Evolutionary conservation across 2,329 filamentous ascomycete species (phyloP).

Genomic region (Trichoderma polysporum): DNA sequence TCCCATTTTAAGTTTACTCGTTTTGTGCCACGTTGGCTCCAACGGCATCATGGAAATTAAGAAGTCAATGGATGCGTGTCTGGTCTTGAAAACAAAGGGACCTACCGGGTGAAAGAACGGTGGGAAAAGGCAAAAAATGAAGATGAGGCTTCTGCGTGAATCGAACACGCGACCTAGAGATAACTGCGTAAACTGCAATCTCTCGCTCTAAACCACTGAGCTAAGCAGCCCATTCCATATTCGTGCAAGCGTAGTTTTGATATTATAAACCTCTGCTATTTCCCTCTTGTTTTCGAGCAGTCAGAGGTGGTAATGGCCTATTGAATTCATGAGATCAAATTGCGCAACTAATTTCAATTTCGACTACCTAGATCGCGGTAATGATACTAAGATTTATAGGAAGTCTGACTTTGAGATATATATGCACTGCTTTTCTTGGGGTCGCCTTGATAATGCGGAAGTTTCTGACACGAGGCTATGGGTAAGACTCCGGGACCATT

Average conservation of each 20-base stretch:
- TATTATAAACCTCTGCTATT: background rate
- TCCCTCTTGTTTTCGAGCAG: no score
- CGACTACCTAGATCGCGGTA: no score
- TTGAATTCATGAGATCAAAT: background rate
- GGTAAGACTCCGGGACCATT: no score
- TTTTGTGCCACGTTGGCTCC: background rate
- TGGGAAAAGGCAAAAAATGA: background rate
- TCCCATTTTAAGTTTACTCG: background rate
- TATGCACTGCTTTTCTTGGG: no score
- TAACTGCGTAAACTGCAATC: conserved; percentile 22
- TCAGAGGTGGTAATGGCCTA: background rate
- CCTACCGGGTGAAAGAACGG: no score
- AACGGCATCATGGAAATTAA: background rate
- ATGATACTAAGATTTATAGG: no score
- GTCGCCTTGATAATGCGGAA: no score
- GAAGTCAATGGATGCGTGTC: background rate
- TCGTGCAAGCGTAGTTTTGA: no score
- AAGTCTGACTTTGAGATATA: no score
- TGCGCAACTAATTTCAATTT: no score
- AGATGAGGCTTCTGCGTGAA: conserved; percentile 20
- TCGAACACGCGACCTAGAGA: conserved; percentile 24
- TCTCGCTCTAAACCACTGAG: conserved; percentile 23
- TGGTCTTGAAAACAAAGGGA: background rate
- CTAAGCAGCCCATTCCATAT: conserved; percentile 4
- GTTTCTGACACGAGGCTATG: no score